phyloP scores from a whole-genome alignment of 768 basidiomycete genomes.

The Podaxis sp. region DNA sequence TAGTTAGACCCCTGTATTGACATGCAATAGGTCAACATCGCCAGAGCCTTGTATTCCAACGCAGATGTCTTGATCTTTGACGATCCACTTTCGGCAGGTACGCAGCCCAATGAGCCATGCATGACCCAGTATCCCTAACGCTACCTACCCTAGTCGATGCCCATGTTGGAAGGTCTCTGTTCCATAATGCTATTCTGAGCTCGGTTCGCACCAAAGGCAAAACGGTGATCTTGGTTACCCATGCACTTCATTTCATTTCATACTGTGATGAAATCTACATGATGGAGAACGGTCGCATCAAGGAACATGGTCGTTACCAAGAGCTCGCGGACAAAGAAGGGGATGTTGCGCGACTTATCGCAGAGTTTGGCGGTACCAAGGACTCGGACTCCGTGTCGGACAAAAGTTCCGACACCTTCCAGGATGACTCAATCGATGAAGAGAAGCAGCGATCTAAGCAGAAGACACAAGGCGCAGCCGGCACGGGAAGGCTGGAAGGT shows the following conservation, averaged over 20 bases:
- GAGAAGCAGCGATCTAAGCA: constrained; percentile 10
- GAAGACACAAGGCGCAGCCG: constrained; percentile 23
- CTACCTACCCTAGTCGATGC: constrained; percentile 49
- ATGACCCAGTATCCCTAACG: constrained; percentile 11
- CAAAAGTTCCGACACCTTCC: constrained; percentile 3
- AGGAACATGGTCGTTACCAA: constrained; percentile 63
- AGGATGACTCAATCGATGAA: constrained; percentile 5
- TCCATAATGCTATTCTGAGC: constrained; percentile 57
- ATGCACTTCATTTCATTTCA: constrained; percentile 81
- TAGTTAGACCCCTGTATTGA: not conserved
- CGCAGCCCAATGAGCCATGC: not conserved
- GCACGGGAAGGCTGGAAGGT: constrained; percentile 62
- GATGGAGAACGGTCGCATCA: constrained; percentile 64
- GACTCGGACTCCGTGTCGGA: constrained; percentile 26
- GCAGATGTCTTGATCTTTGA: constrained; percentile 61
- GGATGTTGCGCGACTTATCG: constrained; percentile 52
- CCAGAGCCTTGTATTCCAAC: constrained; percentile 61
- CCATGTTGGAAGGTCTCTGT: constrained; percentile 68
- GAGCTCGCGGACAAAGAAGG: constrained; percentile 46
- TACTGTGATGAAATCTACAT: constrained; percentile 78
- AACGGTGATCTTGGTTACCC: constrained; percentile 81
- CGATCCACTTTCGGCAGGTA: constrained; percentile 62
- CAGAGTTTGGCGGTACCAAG: constrained; percentile 46
- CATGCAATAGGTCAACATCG: constrained; percentile 53
- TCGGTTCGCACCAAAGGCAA: constrained; percentile 40